Conservation (phyloP, 73 alveolate species). For the Paramecium octaurelia region DNA sequence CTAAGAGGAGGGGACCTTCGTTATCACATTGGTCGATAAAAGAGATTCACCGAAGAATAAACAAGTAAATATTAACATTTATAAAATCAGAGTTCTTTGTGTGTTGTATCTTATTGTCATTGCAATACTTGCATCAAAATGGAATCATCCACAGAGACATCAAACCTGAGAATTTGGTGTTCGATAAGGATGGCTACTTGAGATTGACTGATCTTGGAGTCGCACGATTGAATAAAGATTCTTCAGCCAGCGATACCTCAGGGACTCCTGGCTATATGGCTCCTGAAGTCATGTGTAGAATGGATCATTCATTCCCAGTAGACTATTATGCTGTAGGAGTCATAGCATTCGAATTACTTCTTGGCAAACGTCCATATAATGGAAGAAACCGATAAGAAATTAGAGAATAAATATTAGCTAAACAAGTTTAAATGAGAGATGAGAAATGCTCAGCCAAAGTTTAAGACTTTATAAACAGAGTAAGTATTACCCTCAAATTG, state of each 20-base stretch:
- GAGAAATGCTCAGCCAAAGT: conserved; percentile 81
- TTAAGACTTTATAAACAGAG: conserved; percentile 90
- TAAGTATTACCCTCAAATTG: conserved; percentile 24
- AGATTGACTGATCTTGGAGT: conserved; percentile 77
- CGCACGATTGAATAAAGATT: conserved; percentile 72
- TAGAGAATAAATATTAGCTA: conserved; percentile 66
- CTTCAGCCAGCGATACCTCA: conserved; percentile 75
- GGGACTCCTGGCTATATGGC: conserved; percentile 92
- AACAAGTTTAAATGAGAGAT: conserved; percentile 78
- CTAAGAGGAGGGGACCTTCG: conserved; percentile 74
- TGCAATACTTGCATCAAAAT: conserved; percentile 61
- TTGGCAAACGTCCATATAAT: conserved; percentile 84
- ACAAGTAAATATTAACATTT: conserved; percentile 2
- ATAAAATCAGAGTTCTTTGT: conserved; percentile 59
- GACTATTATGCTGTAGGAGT: conserved; percentile 82
- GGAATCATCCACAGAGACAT: conserved; percentile 76
- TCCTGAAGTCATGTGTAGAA: conserved; percentile 72
- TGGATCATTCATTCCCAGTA: conserved; percentile 62
- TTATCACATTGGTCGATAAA: conserved; percentile 61
- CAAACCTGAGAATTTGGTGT: conserved; percentile 74
- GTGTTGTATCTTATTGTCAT: conserved; percentile 66
- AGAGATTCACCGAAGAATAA: conserved; percentile 52
- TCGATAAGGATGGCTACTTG: conserved; percentile 73
- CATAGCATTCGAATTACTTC: conserved; percentile 71
- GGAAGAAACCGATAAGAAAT: conserved; percentile 84